Base-by-base conservation (phyloP, 2,329 filamentous ascomycete genomes). In the Fusarium foetens region DNA sequence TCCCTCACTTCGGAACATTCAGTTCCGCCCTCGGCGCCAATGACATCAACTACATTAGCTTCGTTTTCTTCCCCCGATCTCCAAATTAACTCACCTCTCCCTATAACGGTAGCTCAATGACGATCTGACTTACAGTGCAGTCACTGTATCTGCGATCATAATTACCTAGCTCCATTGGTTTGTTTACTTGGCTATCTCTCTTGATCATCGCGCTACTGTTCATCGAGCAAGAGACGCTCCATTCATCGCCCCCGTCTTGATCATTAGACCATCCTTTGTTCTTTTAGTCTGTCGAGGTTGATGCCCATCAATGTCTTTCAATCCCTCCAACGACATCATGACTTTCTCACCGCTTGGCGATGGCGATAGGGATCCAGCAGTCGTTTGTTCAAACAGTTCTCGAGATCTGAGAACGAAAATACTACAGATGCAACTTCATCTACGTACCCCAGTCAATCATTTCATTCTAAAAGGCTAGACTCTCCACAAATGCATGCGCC, bases 11-110 rank as follows among this genome's bases (percentile, higher is more conserved):
- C 66, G 62, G 65, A 58, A 43, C 57, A 33, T 54, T 67, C 48
- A 61, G 17, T 70, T 43, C 38, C 46, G 61, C 61, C 42, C 52
- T 43, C n/a, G 69, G 63, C 63, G 57, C 54, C 66, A 72, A 73
- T 73, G 70, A 73, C 70, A 73, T 73, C 70, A 73, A 71, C 51
- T 49, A 46, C 48, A 12, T 42, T 41, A 41, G 57, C 52, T 42
- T 25, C 33, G n/a, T 33, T 52, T 41, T 12, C 21, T 21, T 16
- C 14, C 27, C 54, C 41, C 60, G 54, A 70, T 68, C 68, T 61
- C 51, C 64, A 65, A 58, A 45, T 41, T 46, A 49, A 60, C 38
- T 42, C 55, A 54, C n/a, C 7, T 45, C 63, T 53, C 48, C 49
- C 49, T 35, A 51, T 45, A 60, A 43, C 25, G 54, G 59, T n/a